Conservation (phyloP, 176 grass and related monocot genomes). For the Oryza glaberrima region DNA sequence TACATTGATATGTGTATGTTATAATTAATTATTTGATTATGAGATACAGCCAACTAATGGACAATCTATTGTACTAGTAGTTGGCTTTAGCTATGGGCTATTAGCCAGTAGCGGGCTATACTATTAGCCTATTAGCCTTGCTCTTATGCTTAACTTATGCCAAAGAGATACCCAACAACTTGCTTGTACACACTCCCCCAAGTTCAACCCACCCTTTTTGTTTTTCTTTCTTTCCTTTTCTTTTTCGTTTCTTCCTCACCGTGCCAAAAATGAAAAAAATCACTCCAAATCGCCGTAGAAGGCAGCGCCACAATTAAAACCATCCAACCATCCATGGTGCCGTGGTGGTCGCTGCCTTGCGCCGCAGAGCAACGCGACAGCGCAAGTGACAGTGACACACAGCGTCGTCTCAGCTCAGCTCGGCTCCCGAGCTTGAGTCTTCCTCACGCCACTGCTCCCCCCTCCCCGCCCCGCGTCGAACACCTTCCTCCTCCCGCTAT, state of each 20-base stretch:
- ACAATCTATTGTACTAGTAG: too few species aligned
- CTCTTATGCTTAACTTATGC: background rate
- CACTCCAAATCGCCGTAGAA: background rate
- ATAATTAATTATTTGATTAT: too few species aligned
- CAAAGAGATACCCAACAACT: background rate
- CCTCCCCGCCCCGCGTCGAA: background rate
- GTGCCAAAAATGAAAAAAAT: background rate
- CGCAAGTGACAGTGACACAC: background rate
- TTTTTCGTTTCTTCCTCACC: background rate
- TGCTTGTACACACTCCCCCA: too few species aligned
- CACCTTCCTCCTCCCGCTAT: conserved; percentile 3
- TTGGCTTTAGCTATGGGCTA: too few species aligned
- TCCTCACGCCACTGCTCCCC: conserved; percentile 53
- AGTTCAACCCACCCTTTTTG: too few species aligned
- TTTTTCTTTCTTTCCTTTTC: too few species aligned
- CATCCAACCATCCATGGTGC: too few species aligned
- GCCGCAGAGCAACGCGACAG: background rate
- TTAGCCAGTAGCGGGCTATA: too few species aligned
- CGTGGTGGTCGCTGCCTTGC: background rate
- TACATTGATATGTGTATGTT: too few species aligned
- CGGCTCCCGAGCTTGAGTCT: conserved; percentile 47
- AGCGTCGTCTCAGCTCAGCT: background rate
- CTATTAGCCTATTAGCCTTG: too few species aligned
- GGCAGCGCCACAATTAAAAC: background rate
- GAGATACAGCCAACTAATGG: too few species aligned